Conservation (phyloP, 345 rosid genomes). For the Moricandia arvensis region DNA sequence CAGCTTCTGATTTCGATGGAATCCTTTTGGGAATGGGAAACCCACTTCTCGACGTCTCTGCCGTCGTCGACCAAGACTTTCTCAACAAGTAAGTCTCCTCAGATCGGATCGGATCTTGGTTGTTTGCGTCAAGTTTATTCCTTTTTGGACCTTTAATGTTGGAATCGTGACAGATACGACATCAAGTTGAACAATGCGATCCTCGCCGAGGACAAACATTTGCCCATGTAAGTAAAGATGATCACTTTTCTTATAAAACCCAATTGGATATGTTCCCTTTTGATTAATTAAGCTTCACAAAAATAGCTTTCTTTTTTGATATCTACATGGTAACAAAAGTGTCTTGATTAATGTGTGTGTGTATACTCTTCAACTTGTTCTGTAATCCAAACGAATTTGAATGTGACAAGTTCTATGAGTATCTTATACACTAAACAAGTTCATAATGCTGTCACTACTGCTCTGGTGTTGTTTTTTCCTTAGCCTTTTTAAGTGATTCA, state of each 20-base stretch:
- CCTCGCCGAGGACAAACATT: slow-evolving; percentile 90
- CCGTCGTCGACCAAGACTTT: slow-evolving; percentile 89
- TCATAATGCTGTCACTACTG: too few species aligned
- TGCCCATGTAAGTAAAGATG: slow-evolving; percentile 67
- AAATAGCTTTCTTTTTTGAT: too few species aligned
- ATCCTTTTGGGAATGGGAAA: slow-evolving; percentile 91
- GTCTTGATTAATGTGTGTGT: too few species aligned
- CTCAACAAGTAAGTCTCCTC: slow-evolving; percentile 67
- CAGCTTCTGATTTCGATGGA: slow-evolving; percentile 36
- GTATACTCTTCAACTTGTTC: neutral
- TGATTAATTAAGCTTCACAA: too few species aligned
- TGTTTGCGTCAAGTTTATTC: neutral
- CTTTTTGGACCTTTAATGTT: too few species aligned
- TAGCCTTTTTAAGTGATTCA: too few species aligned
- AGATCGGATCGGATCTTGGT: neutral
- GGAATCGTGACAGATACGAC: slow-evolving; percentile 62
- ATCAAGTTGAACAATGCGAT: slow-evolving; percentile 87
- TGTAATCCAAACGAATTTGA: neutral
- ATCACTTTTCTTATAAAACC: neutral
- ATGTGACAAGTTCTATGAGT: too few species aligned
- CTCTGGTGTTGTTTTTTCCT: too few species aligned
- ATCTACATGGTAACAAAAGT: too few species aligned
- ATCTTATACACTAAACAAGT: neutral
- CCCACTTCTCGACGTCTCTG: slow-evolving; percentile 96
- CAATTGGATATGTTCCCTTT: neutral